Evolutionary conservation across 208 protist species (phyloP).

Genomic region (Tetramitus jugosus): DNA sequence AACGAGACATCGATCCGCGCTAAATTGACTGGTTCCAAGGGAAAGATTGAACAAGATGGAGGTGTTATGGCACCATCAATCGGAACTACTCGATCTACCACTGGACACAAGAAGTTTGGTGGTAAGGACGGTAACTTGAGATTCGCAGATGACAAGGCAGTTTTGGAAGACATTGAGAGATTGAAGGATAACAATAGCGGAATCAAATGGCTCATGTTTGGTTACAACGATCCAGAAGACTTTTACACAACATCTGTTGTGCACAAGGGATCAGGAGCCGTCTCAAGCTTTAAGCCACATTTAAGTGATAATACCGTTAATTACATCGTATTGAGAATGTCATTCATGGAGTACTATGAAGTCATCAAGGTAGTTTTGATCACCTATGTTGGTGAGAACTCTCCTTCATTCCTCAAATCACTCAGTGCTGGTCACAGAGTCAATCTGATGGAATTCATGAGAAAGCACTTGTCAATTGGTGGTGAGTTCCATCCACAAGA

Average conservation of each 20-base stretch:
- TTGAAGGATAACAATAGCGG: background rate
- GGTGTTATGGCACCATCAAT: too few relatives aligned
- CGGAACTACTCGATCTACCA: too few relatives aligned
- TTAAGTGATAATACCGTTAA: background rate
- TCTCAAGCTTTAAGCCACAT: conserved; percentile 1
- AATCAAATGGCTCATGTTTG: background rate
- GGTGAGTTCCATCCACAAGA: background rate
- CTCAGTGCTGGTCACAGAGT: background rate
- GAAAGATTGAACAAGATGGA: background rate
- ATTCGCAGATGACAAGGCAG: background rate
- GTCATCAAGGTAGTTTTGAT: background rate
- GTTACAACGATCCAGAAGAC: background rate
- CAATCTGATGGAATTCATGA: background rate
- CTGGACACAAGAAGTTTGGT: conserved; percentile 5
- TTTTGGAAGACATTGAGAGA: background rate
- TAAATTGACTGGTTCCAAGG: background rate
- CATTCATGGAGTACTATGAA: conserved; percentile 11
- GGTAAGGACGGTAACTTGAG: background rate
- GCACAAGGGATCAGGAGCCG: background rate
- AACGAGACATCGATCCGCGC: background rate
- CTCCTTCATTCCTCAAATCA: background rate
- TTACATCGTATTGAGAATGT: background rate
- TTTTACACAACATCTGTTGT: background rate
- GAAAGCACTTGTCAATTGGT: background rate
- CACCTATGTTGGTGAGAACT: background rate